Base-by-base conservation (phyloP, 1,284 basidiomycete species). In the Microbotryomycetes sp. region DNA sequence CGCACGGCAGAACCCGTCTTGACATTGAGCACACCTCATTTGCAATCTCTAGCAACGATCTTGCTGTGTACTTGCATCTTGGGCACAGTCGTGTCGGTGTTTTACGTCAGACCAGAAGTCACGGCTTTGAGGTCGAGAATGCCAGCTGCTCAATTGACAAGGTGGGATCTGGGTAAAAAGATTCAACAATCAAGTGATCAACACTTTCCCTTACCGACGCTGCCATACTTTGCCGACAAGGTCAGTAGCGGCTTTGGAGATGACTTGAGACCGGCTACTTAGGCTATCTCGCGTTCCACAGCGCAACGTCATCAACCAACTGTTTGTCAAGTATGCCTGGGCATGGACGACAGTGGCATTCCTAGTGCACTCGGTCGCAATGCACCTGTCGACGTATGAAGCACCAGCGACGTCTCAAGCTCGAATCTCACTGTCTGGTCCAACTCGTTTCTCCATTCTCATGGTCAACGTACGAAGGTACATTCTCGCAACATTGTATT, bases 241-340 rank as follows among this genome's bases (percentile, higher is more conserved):
- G 61, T 66, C 19, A 30, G 58, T 31, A 23, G 22, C 15, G 9
- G 3, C n/a, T 28, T 9, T 25, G n/a, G n/a, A n/a, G n/a, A n/a
- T n/a, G n/a, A n/a, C n/a, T n/a, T n/a, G n/a, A n/a, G n/a, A n/a
- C n/a, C n/a, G 19, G 23, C 9, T 28, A n/a, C 6, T 51, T 6
- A 3, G 4, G 6, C 14, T 2, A 9, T 25, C 5, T 4, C 5
- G 5, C 3, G 26, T 0, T 1, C 5, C 30, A 12, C 58, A 94
- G 75, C 77, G 80, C 62, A 97, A 96, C 74, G 62, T 83, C 4
- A 80, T 97, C 73, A 97, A 97, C 73, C 81, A 84, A 60, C 78
- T 84, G 70, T 93, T 96, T 77, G 90, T 94, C 72, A 97, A 97
- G 78, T 81, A 83, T 56, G 84, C 87, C 7, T 97, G 94, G 93